Evolutionary conservation across 768 basidiomycete genomes (phyloP).

Genomic region (Trametes meyenii): DNA sequence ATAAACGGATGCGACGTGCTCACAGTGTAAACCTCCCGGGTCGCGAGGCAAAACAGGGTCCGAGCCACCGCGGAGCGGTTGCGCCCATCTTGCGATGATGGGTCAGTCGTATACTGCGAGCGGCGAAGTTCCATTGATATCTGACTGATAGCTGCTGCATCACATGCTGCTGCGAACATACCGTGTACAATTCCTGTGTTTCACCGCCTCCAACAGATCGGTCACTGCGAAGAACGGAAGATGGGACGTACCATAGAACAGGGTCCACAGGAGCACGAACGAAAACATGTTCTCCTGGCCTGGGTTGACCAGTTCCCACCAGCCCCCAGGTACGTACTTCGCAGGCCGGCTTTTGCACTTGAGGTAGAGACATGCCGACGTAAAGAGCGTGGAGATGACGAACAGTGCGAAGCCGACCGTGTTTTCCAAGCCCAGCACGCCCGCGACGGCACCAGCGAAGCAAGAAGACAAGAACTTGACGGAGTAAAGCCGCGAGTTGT

Average conservation of each 20-base stretch:
- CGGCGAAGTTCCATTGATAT: slow-evolving; percentile 20
- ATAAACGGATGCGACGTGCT: background rate
- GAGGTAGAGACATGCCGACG: slow-evolving; percentile 66
- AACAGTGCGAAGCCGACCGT: slow-evolving; percentile 83
- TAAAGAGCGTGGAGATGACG: slow-evolving; percentile 63
- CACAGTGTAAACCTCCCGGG: background rate
- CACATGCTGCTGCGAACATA: slow-evolving; percentile 31
- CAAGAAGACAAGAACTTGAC: slow-evolving; percentile 83
- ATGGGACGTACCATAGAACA: slow-evolving; percentile 76
- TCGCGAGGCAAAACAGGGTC: slow-evolving; percentile 8
- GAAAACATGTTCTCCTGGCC: slow-evolving; percentile 91
- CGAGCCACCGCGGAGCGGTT: background rate
- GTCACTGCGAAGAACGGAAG: slow-evolving; percentile 4
- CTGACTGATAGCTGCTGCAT: slow-evolving; percentile 11
- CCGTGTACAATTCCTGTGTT: slow-evolving; percentile 51
- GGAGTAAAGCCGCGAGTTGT: slow-evolving; percentile 56
- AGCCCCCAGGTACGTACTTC: slow-evolving; percentile 65
- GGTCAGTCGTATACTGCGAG: slow-evolving; percentile 44
- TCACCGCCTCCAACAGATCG: slow-evolving; percentile 15
- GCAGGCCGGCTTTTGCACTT: slow-evolving; percentile 70
- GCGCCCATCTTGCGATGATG: slow-evolving; percentile 15
- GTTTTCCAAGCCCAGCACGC: slow-evolving; percentile 88
- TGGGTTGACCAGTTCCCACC: slow-evolving; percentile 73
- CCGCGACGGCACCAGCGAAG: slow-evolving; percentile 86
- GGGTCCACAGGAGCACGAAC: slow-evolving; percentile 91